Percentiles rank a stretch among this genome's conserved stretches.
These are phyloP conservation scores for Candida pseudoviswanathii DNA, from an alignment of 1,139 yeast species.

Conservation along the genomic window DNA sequence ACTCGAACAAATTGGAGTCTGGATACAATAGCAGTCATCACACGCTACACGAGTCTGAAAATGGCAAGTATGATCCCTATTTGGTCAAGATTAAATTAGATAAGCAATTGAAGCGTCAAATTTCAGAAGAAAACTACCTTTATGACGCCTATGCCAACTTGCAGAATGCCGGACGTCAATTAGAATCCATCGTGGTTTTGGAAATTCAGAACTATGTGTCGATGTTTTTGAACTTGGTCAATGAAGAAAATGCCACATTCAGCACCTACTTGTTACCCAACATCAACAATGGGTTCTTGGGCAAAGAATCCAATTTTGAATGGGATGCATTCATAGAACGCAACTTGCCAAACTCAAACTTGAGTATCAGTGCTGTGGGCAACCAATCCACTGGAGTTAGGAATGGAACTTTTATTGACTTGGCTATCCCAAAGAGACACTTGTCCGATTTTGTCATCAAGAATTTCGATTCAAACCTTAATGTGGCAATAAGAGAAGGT, in stretches of 20 bases:
- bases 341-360: conserved; percentile 50
- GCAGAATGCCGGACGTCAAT: conserved; percentile 84
- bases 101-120: conserved; percentile 72
- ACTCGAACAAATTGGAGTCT: conserved; percentile 36
- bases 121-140: conserved; percentile 81
- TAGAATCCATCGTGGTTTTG: conserved; percentile 83
- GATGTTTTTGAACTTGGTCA: conserved; percentile 66
- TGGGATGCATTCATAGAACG: conserved; percentile 84
- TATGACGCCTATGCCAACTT: conserved; percentile 87
- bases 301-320: conserved; percentile 78
- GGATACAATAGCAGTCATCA: conserved; percentile 18
- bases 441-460: conserved; percentile 64
- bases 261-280: conserved; percentile 67
- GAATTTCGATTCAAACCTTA: conserved; percentile 69
- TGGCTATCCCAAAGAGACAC: conserved; percentile 69
- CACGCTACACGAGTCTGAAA: conserved; percentile 25
- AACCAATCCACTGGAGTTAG: conserved; percentile 26
- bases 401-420: conserved; percentile 70
- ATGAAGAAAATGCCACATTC: conserved; percentile 69
- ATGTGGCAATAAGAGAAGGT: conserved; percentile 76
- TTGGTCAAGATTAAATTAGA: conserved; percentile 72
- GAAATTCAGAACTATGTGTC: conserved; percentile 84
- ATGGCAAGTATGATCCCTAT: conserved; percentile 75
- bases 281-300: conserved; percentile 71
- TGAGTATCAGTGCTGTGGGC: conserved; percentile 34